phyloP scores from a whole-genome alignment of 2,329 filamentous ascomycete genomes.

The Sordariomycetes sp. region DNA sequence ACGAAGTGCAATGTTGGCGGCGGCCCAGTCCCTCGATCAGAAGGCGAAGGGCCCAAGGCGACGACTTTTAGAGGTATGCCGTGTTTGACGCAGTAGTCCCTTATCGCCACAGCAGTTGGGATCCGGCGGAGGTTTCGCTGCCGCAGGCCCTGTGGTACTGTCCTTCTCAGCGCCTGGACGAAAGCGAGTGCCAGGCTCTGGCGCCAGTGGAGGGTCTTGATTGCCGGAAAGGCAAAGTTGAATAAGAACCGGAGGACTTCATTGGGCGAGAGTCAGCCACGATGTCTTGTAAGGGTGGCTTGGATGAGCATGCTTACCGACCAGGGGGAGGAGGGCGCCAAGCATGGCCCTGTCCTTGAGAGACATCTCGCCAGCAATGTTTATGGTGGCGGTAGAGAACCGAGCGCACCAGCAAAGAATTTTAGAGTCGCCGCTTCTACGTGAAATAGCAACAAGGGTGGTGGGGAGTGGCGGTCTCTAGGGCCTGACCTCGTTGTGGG shows the following conservation, averaged over 20 bases:
- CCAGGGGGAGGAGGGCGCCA: background rate
- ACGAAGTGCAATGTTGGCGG: conserved; percentile 10
- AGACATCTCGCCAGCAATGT: too few relatives aligned
- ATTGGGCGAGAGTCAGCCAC: background rate
- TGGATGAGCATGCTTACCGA: background rate
- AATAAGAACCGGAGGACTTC: background rate
- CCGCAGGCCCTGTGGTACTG: background rate
- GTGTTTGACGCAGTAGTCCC: background rate
- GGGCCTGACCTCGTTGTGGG: too few relatives aligned
- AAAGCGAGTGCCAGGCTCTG: background rate
- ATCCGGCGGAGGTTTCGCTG: background rate
- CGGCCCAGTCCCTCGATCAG: background rate
- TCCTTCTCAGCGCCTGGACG: background rate
- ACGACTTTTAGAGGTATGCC: background rate
- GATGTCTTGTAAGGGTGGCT: background rate
- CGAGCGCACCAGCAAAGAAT: too few relatives aligned
- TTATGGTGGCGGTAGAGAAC: too few relatives aligned
- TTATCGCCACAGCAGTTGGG: background rate
- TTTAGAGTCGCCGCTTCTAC: too few relatives aligned
- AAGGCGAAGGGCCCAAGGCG: background rate
- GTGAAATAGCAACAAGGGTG: too few relatives aligned
- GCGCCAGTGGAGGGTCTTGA: conserved; percentile 2
- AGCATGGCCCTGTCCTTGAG: too few relatives aligned
- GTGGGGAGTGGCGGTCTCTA: too few relatives aligned
- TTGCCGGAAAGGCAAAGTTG: background rate